Evolutionary conservation across 179 eudicot genomes (phyloP).

Genomic region (Gypsophila paniculata): DNA sequence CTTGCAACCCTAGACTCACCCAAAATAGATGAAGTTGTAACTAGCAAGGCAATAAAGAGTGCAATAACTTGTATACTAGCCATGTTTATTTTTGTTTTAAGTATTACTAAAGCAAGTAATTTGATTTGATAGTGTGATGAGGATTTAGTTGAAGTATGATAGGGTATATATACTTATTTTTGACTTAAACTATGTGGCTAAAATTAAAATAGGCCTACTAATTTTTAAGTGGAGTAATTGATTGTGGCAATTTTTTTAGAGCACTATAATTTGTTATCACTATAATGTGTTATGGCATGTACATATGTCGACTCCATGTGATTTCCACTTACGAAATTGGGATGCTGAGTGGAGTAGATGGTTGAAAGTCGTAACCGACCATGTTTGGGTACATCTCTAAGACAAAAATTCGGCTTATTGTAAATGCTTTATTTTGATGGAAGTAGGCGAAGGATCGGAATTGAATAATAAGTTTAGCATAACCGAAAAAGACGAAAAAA

Average conservation of each 20-base stretch:
- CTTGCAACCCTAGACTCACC: conserved; percentile 37
- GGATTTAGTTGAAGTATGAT: not conserved
- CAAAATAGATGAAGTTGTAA: conserved; percentile 28
- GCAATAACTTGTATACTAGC: conserved; percentile 1
- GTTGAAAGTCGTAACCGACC: not conserved
- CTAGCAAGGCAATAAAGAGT: conserved; percentile 25
- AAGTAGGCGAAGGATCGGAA: too few relatives aligned
- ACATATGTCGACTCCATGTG: conserved; percentile 17
- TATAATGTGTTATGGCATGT: conserved; percentile 10
- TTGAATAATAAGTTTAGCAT: too few relatives aligned
- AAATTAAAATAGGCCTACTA: too few relatives aligned
- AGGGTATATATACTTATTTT: conserved; percentile 25
- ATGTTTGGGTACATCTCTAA: too few relatives aligned
- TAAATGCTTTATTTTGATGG: too few relatives aligned
- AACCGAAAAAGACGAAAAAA: too few relatives aligned
- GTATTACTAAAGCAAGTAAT: not conserved
- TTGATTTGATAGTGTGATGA: not conserved
- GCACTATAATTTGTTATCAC: not conserved
- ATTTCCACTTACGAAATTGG: conserved; percentile 21
- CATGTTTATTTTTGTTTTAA: conserved; percentile 10
- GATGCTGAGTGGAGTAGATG: conserved; percentile 24
- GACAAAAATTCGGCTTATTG: too few relatives aligned
- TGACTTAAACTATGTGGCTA: not conserved
- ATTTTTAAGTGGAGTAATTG: not conserved
- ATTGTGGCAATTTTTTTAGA: not conserved